Evolutionary conservation across 1,284 basidiomycete genomes (phyloP), one percentile per base, ranked within the genome.

Genomic region (Erythrobasidium hasegawianum): DNA sequence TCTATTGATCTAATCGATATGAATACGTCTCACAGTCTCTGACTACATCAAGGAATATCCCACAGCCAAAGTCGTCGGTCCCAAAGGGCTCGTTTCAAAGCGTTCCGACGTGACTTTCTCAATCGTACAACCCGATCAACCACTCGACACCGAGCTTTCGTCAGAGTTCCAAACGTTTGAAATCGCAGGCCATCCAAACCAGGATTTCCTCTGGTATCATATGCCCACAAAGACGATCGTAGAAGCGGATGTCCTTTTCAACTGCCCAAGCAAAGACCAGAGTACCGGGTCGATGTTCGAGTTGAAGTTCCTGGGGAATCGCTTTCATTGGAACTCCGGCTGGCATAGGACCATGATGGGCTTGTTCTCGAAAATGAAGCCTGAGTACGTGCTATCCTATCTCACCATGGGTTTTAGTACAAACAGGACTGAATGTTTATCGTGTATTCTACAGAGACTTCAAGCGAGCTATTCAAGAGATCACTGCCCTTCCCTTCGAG

Each of bases 201-300:
- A 90, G 75, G 95, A 97, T 70, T 84, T 96, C 16, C 90, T 90
- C 0, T 96, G 94, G 77, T 83, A 89, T 69, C 95, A 97, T 75
- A 79, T 81, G 13, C 82, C 85, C 0, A 87, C 86, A 14, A 89
- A 86, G 75, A 86, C 88, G 0, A 79, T 97, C 60, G 83, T 97
- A 64, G 81, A 89, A 75, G 95, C 89, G 0, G 95, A 98, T 76
- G 80, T 97, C 49, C 76, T 97, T 2, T 87, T 95, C 81, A 97
- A 97, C 78, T 80, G 97, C 5, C 93, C 93, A 0, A 81, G 85
- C 2, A 86, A 78, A 0, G 94, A 97, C 77, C 93, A 97, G 41
- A 33, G 5, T 33, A 41, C 27, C 20, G 2, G 43, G 10, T 33
- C 33, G 5, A 33, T 33, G 33, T 33, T 33, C 11, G 33, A 33